Evolutionary conservation across 441 rosid species (phyloP), one percentile per base, ranked within the genome.

Genomic region (Populus hybrid): DNA sequence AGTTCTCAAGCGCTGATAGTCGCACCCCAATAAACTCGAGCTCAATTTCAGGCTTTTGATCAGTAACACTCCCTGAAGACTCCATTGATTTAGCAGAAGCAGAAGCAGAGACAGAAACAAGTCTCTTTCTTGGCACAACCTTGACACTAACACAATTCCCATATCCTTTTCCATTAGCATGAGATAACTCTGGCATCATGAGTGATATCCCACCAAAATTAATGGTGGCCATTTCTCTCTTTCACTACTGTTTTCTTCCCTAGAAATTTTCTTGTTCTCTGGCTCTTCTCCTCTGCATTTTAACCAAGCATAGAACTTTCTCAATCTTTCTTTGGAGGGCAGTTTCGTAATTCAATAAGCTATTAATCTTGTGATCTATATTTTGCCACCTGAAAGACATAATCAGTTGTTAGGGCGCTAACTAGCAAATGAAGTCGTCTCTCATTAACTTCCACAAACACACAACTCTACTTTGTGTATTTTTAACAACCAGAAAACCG

Each of bases 1-100:
- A 23, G 23, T 23, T 32, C 67, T 10, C 14, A 9, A 9, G 5
- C 6, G 69, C 20, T 11, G 8, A 35, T 4, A 32, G 20, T 5
- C 66, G 0, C 86, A 90, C 98, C 82, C 88, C 89, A 34, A 91
- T 75, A 77, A 94, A 94, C 28, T 91, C 90, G 67, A 94, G 90
- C 88, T 90, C 93, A 42, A 94, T 92, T 78, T 87, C 90, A 1
- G 93, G 95, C 73, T 78, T 85, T 66, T 61, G 28, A 23, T 78
- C 85, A 5, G 85, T 38, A 7, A 34, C 72, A 6, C 83, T 14
- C 23, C 83, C 70, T 54, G 84, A 79, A 20, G 89, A 67, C 66
- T 81, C 81, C 61, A 80, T 74, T 4, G 84, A 81, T 59, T 70
- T 72, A 7, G 87, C 82, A 0, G 78, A 68, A 3, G 70, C 70